Base-by-base conservation (phyloP, 129 eudicot genomes). In the Mikania micrantha region DNA sequence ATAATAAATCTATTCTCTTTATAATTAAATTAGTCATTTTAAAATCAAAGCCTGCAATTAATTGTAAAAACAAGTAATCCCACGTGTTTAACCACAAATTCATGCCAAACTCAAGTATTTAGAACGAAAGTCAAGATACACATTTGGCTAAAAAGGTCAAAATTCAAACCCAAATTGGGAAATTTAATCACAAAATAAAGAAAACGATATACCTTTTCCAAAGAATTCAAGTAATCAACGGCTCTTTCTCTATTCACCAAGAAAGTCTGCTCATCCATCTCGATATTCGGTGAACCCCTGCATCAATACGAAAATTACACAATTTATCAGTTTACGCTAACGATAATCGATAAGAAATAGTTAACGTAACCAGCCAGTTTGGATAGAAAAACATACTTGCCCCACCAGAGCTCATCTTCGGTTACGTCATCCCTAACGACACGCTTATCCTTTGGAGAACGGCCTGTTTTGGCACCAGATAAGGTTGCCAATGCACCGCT, bases 241-340 rank as follows among this genome's bases (percentile, higher is more conserved):
- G 97, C 97, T 64, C 97, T 77, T 74, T 91, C 96, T 80, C 97
- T 79, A 85, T 91, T 91, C 8, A 88, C 94, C 87, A 91, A 16
- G 78, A 91, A 91, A 36, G 97, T 85, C 8, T 88, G 88, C 86
- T 91, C 97, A 70, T 91, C 97, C 97, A 91, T 91, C 64, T 91
- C 96, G 42, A 91, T 91, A 72, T 91, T 91, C 10, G 97, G 97
- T 7, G 97, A 88, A 24, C 97, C 97, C 84, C 97, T 91, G 80
- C 16, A 71, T 28, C 49, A 29, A 31, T 15, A 29, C 3, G 4
- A 52, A 56, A 53, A 4, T 6, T 25, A 24, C 12, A 21, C 39
- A 19, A 34, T 41, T 25, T 25, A 15, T 35, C 27, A 22, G 0
- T 19, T 39, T 36, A 73, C 36, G 57, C 62, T 62, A 9, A 60